Evolutionary conservation across 2,329 filamentous ascomycete genomes (phyloP), one percentile per base, ranked within the genome.

Genomic region (Exserohilum turcica): DNA sequence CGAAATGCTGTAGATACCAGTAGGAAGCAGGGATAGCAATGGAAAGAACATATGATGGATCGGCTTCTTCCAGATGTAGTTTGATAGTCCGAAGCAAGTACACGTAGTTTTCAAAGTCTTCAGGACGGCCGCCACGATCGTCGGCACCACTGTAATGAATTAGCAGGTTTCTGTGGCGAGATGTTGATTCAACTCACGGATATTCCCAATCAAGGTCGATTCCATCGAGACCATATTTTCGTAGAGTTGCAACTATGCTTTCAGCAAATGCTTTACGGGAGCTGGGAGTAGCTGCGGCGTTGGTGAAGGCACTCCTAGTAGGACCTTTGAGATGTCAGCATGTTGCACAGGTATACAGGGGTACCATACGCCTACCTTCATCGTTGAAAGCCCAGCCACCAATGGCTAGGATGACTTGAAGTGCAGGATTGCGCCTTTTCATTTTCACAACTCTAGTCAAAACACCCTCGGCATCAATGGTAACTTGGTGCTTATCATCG

Each of bases 141-240:
- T n/a, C n/a, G n/a, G n/a, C n/a, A n/a, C n/a, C n/a, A n/a, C n/a
- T n/a, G n/a, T n/a, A n/a, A n/a, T n/a, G n/a, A n/a, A n/a, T n/a
- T n/a, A n/a, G n/a, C n/a, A n/a, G n/a, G n/a, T n/a, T n/a, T n/a
- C n/a, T n/a, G n/a, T 54, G 0, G 78, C 79, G 5, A 53, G 53
- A 2, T 77, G 65, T 24, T 80, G 77, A 7, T 49, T 37, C 0
- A 62, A 63, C 2, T 28, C 57, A 13, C n/a, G 42, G 42, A 29
- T 43, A 43, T 0, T 74, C 75, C 78, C 77, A 80, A 54, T 80
- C 77, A 12, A 80, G 43, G 43, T 80, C 77, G 1, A 78, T 63
- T 1, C 78, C 78, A 53, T 80, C 76, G 37, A 80, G 76, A 6
- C 64, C 70, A 48, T 78, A 78, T 6, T n/a, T n/a, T n/a, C n/a